Conservation (phyloP, 148 eudicot species). For the Amaranthus hypochondriacus region DNA sequence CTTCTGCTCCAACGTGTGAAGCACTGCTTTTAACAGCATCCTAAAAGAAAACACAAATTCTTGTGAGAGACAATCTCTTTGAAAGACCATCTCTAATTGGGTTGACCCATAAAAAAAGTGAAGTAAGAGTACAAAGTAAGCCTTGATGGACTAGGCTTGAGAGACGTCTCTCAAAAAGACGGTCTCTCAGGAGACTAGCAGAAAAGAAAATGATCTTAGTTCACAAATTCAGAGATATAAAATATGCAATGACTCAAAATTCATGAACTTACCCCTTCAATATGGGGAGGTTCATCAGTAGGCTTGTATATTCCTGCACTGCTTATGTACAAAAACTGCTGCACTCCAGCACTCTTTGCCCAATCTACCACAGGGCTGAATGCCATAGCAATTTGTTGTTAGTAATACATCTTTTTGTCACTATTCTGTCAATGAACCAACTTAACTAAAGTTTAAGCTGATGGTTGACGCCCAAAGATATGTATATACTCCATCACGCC, state of each 20-base stretch:
- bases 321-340: constrained; percentile 79
- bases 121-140: too few species aligned
- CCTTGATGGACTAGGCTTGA: too few species aligned
- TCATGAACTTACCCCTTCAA: constrained; percentile 73
- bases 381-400: not conserved
- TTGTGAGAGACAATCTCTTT: too few species aligned
- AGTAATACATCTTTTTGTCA: constrained; percentile 3
- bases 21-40: constrained; percentile 83
- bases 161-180: too few species aligned
- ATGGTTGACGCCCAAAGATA: too few species aligned
- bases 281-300: constrained; percentile 92
- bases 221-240: too few species aligned
- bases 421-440: too few species aligned
- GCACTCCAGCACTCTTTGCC: constrained; percentile 74
- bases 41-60: constrained; percentile 22
- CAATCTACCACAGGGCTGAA: constrained; percentile 91
- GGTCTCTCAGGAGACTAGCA: too few species aligned
- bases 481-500: too few species aligned
- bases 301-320: constrained; percentile 95
- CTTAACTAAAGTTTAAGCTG: too few species aligned
- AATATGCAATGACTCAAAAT: not conserved
- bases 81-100: too few species aligned
- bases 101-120: too few species aligned
- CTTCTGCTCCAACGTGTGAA: constrained; percentile 74
- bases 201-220: not conserved